phyloP scores from a whole-genome alignment of 805 yeast species.

The Jamesozyma spencerorum region DNA sequence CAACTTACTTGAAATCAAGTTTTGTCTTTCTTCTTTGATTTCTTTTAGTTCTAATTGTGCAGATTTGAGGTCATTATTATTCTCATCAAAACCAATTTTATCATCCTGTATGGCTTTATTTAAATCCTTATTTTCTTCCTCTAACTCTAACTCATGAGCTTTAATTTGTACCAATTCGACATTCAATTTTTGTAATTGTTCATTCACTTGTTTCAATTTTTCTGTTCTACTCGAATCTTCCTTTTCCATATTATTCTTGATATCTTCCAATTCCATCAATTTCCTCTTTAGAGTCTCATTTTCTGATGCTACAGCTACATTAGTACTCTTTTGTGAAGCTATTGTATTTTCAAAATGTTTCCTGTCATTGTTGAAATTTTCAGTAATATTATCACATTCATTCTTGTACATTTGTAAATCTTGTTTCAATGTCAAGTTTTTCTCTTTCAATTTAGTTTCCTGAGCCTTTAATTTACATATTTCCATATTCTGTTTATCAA shows the following conservation, averaged over 20 bases:
- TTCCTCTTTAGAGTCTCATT: constrained; percentile 20
- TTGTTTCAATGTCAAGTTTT: constrained; percentile 3
- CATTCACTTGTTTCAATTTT: constrained; percentile 17
- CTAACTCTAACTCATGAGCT: constrained; percentile 22
- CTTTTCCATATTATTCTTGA: constrained; percentile 12
- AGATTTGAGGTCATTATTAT: constrained; percentile 10
- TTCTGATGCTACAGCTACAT: constrained; percentile 25
- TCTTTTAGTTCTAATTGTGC: constrained; percentile 14
- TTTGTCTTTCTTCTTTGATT: constrained; percentile 17
- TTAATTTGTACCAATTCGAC: constrained; percentile 24
- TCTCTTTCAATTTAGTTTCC: constrained; percentile 10
- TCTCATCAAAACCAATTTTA: constrained; percentile 13
- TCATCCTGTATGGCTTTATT: constrained; percentile 14
- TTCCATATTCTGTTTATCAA: constrained; percentile 9
- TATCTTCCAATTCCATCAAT: constrained; percentile 13
- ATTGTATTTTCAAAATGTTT: constrained; percentile 30
- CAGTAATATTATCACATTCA: constrained; percentile 11
- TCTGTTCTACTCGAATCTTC: constrained; percentile 13
- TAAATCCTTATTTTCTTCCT: constrained; percentile 21
- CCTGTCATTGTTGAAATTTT: constrained; percentile 12
- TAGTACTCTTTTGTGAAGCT: constrained; percentile 30
- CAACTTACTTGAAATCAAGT: constrained; percentile 16
- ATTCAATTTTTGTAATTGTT: constrained; percentile 26
- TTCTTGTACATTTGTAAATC: constrained; percentile 8
- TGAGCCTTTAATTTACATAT: constrained; percentile 5